These are phyloP conservation scores for Tricholoma sp. DNA, from an alignment of 768 basidiomycete genomes.

Conservation along the genomic window DNA sequence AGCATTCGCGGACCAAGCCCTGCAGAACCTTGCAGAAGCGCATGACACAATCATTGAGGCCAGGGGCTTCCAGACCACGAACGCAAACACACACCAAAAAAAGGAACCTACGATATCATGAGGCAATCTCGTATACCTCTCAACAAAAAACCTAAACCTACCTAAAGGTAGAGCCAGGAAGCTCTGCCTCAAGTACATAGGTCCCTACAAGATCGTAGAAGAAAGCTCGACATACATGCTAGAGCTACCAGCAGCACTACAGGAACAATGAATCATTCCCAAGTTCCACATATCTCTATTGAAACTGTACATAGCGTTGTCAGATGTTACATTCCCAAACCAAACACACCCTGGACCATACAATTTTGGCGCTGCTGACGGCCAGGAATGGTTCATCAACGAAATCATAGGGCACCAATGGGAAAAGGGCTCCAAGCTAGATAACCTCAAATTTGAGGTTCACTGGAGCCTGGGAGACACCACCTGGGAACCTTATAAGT, in stretches of 20 bases:
- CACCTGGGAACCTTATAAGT: conserved; percentile 24
- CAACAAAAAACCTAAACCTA: conserved; percentile 28
- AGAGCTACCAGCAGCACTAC: conserved; percentile 7
- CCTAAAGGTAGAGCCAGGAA: conserved; percentile 26
- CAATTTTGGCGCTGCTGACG: conserved; percentile 27
- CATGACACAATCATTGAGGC: conserved; percentile 34
- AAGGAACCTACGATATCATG: conserved; percentile 9
- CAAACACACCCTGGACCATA: conserved; percentile 21
- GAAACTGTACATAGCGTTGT: neutral
- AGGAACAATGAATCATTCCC: neutral
- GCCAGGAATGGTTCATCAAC: conserved; percentile 35
- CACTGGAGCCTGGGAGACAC: conserved; percentile 28
- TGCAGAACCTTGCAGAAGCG: conserved; percentile 19
- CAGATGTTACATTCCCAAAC: conserved; percentile 2
- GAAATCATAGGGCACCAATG: conserved; percentile 24
- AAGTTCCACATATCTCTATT: conserved; percentile 5
- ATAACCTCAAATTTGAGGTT: conserved; percentile 19
- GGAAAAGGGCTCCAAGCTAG: conserved; percentile 4
- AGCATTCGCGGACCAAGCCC: conserved; percentile 19
- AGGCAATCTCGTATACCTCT: conserved; percentile 30
- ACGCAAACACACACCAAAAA: conserved; percentile 24
- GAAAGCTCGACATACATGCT: conserved; percentile 21
- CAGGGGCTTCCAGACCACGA: conserved; percentile 23
- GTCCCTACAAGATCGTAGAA: conserved; percentile 28
- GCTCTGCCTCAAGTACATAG: conserved; percentile 30